A percentile compares a stretch with the other conserved stretches of the same genome.
These are phyloP conservation scores for Collybia nuda DNA, from an alignment of 768 basidiomycete species.

Conservation along the genomic window DNA sequence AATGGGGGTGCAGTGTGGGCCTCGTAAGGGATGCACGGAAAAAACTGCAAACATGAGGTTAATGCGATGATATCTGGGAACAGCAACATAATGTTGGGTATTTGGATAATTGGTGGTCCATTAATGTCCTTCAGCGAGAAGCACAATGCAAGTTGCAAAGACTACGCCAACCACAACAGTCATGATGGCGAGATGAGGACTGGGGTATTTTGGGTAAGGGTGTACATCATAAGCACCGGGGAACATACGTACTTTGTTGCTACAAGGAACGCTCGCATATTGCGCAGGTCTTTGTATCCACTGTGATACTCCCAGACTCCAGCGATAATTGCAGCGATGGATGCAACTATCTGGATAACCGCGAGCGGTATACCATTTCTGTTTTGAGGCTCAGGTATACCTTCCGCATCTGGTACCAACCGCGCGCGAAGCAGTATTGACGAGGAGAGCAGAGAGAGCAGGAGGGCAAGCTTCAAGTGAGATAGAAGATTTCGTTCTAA, in stretches of 20 bases:
- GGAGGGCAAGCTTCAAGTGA: constrained; percentile 63
- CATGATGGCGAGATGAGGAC: constrained; percentile 54
- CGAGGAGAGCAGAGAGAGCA: constrained; percentile 62
- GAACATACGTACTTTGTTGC: constrained; percentile 51
- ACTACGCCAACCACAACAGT: constrained; percentile 45
- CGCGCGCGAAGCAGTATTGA: constrained; percentile 64
- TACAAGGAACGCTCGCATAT: constrained; percentile 58
- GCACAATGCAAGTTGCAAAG: constrained; percentile 50
- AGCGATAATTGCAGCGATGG: constrained; percentile 51
- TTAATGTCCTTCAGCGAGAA: constrained; percentile 37
- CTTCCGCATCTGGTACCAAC: constrained; percentile 42
- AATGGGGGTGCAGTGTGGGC: too few relatives aligned
- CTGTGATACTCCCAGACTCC: constrained; percentile 69
- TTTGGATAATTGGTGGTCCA: too few relatives aligned
- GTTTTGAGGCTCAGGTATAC: constrained; percentile 9
- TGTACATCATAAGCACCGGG: not conserved
- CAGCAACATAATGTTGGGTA: too few relatives aligned
- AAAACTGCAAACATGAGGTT: too few relatives aligned
- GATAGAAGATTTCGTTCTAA: constrained; percentile 74
- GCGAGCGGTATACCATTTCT: constrained; percentile 46
- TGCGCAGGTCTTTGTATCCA: constrained; percentile 54
- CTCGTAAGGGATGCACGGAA: too few relatives aligned
- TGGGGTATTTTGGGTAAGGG: constrained; percentile 19
- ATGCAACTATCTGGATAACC: constrained; percentile 49
- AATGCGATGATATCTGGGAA: too few relatives aligned